Evolutionary conservation across 441 rosid species (phyloP).

Genomic region (Pelargonium cotyledonis): DNA sequence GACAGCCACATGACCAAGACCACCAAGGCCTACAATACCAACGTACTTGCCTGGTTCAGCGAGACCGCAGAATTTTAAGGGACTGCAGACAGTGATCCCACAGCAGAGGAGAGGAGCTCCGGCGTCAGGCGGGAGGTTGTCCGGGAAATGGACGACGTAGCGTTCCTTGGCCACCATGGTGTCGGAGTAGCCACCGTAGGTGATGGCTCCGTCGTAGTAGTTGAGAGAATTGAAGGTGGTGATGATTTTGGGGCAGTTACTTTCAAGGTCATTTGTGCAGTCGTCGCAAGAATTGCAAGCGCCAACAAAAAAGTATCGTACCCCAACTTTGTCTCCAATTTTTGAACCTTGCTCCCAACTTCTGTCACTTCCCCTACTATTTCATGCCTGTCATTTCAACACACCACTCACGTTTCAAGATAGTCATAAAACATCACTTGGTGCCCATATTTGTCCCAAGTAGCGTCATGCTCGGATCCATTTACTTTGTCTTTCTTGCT

Average conservation of each 20-base stretch:
- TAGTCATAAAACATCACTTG: too few relatives aligned
- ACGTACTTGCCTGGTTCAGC: conserved; percentile 45
- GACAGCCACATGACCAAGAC: conserved; percentile 21
- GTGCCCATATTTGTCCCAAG: too few relatives aligned
- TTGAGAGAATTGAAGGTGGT: conserved; percentile 25
- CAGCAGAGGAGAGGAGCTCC: conserved; percentile 54
- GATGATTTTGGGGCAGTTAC: conserved; percentile 35
- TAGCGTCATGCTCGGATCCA: too few relatives aligned
- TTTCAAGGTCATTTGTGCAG: conserved; percentile 40
- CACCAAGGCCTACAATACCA: conserved; percentile 43
- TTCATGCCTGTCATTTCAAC: too few relatives aligned
- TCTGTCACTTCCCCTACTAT: conserved; percentile 29
- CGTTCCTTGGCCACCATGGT: conserved; percentile 39
- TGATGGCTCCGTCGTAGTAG: conserved; percentile 32
- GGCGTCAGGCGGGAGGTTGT: conserved; percentile 32
- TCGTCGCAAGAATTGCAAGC: conserved; percentile 27
- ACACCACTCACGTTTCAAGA: too few relatives aligned
- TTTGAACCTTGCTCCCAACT: conserved; percentile 38
- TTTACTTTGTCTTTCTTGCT: too few relatives aligned
- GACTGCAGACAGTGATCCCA: conserved; percentile 46
- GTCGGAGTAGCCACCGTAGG: conserved; percentile 50
- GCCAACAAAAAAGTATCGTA: conserved; percentile 22
- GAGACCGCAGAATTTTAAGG: conserved; percentile 38
- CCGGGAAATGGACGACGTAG: conserved; percentile 40
- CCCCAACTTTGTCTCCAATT: conserved; percentile 48